phyloP scores from a whole-genome alignment of 768 basidiomycete species.

The Mycena crocata region DNA sequence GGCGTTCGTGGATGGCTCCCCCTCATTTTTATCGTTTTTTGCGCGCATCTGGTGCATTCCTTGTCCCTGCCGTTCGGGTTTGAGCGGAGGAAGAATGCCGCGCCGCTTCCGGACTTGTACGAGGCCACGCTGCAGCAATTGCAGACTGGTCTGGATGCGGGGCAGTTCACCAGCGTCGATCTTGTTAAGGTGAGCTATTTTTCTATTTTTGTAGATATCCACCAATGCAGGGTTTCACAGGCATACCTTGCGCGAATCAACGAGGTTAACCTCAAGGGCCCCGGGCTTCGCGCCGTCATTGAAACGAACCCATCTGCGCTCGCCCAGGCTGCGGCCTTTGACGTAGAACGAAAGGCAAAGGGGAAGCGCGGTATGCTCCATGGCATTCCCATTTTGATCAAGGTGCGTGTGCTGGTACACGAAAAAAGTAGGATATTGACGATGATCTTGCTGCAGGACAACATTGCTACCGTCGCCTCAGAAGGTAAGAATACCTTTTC shows the following conservation, averaged over 20 bases:
- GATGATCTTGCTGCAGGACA: slow-evolving; percentile 46
- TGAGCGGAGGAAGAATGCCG: no score
- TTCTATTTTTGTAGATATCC: neutral
- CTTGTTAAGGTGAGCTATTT: neutral
- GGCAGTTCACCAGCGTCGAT: slow-evolving; percentile 16
- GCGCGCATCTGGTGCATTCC: no score
- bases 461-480: slow-evolving; percentile 57
- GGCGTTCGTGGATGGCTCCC: no score
- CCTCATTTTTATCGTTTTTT: no score
- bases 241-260: slow-evolving; percentile 11
- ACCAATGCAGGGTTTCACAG: neutral
- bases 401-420: slow-evolving; percentile 43
- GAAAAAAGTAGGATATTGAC: neutral
- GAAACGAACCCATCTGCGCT: slow-evolving; percentile 68
- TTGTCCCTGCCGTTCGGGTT: no score
- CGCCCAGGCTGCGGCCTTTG: slow-evolving; percentile 60
- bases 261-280: slow-evolving; percentile 8
- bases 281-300: slow-evolving; percentile 37
- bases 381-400: slow-evolving; percentile 65
- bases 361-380: slow-evolving; percentile 62
- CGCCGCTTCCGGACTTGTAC: slow-evolving; percentile 5
- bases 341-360: slow-evolving; percentile 52
- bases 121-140: slow-evolving; percentile 8
- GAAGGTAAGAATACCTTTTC: slow-evolving; percentile 46
- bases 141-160: slow-evolving; percentile 10